Conservation (phyloP, 805 yeast species). For the Nakazawaea holstii region DNA sequence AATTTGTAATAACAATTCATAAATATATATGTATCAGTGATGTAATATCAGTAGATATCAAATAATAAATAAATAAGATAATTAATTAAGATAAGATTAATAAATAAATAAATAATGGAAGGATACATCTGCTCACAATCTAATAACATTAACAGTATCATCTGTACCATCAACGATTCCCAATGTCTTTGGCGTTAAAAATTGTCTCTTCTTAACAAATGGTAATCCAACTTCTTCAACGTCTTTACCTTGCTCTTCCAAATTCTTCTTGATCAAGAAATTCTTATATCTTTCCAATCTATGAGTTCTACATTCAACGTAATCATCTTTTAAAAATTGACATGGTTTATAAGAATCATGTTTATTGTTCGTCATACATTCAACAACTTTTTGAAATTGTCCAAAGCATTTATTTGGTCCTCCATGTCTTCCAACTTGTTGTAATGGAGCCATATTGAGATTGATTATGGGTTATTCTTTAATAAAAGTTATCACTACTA, state of each 20-base stretch:
- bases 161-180: conserved; percentile 32
- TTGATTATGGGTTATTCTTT: background rate
- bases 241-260: conserved; percentile 21
- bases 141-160: conserved; percentile 9
- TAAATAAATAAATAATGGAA: conserved; percentile 6
- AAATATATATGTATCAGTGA: too few species aligned
- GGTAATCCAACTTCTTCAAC: conserved; percentile 31
- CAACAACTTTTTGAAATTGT: conserved; percentile 30
- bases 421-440: conserved; percentile 21
- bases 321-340: conserved; percentile 26
- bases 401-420: conserved; percentile 34
- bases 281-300: conserved; percentile 29
- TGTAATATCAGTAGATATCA: background rate
- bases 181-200: conserved; percentile 31
- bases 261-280: conserved; percentile 26
- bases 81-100: conserved; percentile 3
- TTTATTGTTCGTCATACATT: conserved; percentile 30
- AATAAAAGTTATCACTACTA: too few species aligned
- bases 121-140: background rate
- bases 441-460: conserved; percentile 15
- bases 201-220: conserved; percentile 31
- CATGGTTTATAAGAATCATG: conserved; percentile 26
- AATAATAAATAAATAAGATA: background rate
- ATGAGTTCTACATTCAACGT: conserved; percentile 32
- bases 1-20: too few species aligned